phyloP scores from a whole-genome alignment of 176 grass and related monocot genomes.

The Cenchrus americanus region DNA sequence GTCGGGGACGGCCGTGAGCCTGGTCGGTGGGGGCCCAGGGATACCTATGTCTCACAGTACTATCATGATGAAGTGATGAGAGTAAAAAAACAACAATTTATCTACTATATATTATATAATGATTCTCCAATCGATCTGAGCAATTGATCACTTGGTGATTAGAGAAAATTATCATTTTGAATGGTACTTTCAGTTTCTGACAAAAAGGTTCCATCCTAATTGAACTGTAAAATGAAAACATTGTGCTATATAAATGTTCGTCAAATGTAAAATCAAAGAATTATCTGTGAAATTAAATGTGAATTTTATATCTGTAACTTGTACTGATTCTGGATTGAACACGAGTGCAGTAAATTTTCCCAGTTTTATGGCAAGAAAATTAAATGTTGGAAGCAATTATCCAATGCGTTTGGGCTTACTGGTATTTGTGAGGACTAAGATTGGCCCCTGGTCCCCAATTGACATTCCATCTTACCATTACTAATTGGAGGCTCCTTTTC shows the following conservation, averaged over 20 bases:
- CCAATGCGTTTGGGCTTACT: too few relatives aligned
- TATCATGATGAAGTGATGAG: too few relatives aligned
- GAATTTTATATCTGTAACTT: background rate
- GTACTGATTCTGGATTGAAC: background rate
- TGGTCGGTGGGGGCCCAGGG: too few relatives aligned
- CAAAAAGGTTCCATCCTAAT: background rate
- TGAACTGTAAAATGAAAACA: background rate
- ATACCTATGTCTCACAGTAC: too few relatives aligned
- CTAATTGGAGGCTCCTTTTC: too few relatives aligned
- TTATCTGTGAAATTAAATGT: background rate
- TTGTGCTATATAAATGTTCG: background rate
- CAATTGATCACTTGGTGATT: too few relatives aligned
- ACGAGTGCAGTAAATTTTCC: background rate
- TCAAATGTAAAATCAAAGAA: background rate
- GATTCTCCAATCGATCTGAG: too few relatives aligned
- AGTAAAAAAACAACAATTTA: too few relatives aligned
- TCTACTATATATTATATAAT: too few relatives aligned
- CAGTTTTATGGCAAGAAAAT: background rate
- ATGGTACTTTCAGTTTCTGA: too few relatives aligned
- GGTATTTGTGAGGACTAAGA: background rate
- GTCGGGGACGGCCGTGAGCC: too few relatives aligned
- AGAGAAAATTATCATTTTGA: too few relatives aligned
- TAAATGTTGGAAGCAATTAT: background rate
- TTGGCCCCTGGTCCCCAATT: background rate
- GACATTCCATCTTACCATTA: background rate